phyloP scores from a whole-genome alignment of 2,329 filamentous ascomycete species.

The Ophiostoma tasmaniense region DNA sequence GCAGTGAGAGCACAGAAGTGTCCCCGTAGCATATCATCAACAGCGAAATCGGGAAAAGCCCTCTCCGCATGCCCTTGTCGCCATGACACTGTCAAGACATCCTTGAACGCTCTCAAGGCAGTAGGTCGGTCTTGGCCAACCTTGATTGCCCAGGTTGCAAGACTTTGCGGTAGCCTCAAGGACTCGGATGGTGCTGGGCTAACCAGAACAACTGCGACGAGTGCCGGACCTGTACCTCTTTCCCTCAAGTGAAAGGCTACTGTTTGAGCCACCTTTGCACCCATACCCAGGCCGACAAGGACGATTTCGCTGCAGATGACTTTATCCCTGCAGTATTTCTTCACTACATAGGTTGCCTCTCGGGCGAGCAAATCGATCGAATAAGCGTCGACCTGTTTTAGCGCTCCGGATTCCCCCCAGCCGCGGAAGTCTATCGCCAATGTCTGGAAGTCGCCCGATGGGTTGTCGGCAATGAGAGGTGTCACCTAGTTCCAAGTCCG shows the following conservation, averaged over 20 bases:
- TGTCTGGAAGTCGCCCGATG: neutral
- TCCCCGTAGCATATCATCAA: neutral
- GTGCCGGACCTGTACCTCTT: neutral
- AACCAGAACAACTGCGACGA: neutral
- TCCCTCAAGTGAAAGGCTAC: neutral
- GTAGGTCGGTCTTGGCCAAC: too few species aligned
- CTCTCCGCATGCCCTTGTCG: neutral
- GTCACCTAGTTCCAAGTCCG: neutral
- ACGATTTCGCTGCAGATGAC: neutral
- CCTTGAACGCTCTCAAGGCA: neutral
- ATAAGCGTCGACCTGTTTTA: neutral
- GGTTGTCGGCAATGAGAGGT: neutral
- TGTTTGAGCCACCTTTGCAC: neutral
- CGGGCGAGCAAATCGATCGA: neutral
- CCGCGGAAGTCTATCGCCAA: neutral
- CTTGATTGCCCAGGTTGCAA: neutral
- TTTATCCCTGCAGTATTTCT: neutral
- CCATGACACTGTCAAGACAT: neutral
- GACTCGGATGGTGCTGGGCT: neutral
- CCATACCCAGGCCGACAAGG: neutral
- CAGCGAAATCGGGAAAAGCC: neutral
- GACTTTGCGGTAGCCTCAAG: neutral
- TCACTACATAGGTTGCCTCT: neutral
- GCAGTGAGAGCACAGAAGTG: neutral
- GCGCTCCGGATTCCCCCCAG: neutral